These are phyloP conservation scores for Plantago lanceolata DNA, from an alignment of 305 asterid genomes.

Conservation along the genomic window DNA sequence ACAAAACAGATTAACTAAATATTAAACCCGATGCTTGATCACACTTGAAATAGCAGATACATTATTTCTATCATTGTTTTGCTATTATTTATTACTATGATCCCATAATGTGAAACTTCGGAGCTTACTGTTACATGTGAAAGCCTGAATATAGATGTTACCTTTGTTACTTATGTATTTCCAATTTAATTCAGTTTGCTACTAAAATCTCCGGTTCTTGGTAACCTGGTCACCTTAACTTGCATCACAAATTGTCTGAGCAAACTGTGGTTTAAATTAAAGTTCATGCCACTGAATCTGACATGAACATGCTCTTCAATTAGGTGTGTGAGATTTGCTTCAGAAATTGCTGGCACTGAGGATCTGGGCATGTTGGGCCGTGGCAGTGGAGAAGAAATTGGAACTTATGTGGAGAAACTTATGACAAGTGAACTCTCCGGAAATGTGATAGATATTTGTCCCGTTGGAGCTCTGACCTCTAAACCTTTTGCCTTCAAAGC, in stretches of 20 bases:
- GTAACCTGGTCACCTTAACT: no score
- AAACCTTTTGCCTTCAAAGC: constrained; percentile 99
- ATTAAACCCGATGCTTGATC: no score
- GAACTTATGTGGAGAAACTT: constrained; percentile 89
- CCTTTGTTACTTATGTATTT: no score
- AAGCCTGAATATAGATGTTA: no score
- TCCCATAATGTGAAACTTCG: neutral
- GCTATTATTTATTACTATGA: neutral
- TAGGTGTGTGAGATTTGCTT: constrained; percentile 96
- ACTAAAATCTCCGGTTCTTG: no score
- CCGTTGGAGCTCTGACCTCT: constrained; percentile 96
- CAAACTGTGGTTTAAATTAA: neutral
- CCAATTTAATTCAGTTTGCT: no score
- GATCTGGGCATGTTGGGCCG: constrained; percentile 98
- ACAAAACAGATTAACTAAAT: neutral
- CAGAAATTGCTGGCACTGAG: constrained; percentile 90
- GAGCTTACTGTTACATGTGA: neutral
- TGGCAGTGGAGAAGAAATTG: constrained; percentile 99
- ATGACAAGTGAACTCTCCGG: constrained; percentile 99
- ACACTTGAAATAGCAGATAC: neutral
- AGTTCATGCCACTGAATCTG: constrained; percentile 18
- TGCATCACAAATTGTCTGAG: neutral
- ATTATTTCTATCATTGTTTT: neutral
- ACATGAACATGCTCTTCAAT: constrained; percentile 29
- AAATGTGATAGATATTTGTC: constrained; percentile 95